A percentile compares a stretch with the other conserved stretches of the same genome.
These are phyloP conservation scores for Zygosaccharomyces gambellarensis DNA, from an alignment of 805 yeast species.

Conservation along the genomic window DNA sequence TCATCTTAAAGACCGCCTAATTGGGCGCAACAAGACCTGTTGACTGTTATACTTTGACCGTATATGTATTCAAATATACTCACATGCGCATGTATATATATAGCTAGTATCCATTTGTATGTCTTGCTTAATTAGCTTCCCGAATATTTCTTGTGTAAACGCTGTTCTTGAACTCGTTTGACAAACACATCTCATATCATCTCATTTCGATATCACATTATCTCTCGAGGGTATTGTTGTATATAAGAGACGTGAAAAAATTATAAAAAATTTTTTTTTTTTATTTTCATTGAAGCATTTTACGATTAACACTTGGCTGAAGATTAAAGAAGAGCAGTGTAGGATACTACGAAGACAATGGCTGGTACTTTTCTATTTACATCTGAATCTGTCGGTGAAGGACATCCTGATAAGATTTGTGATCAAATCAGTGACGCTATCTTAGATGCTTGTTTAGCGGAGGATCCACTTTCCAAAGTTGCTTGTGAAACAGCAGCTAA, in stretches of 20 bases:
- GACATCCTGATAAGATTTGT: conserved; percentile 94
- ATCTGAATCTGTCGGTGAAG: conserved; percentile 90
- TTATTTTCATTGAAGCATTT: background rate
- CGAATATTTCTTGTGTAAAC: background rate
- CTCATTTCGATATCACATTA: background rate
- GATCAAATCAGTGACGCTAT: conserved; percentile 99
- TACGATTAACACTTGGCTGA: background rate
- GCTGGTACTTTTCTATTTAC: conserved; percentile 58
- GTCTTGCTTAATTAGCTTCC: too few relatives aligned
- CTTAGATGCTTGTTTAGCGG: conserved; percentile 92
- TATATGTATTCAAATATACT: background rate
- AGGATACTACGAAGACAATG: conserved; percentile 8
- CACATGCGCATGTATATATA: background rate
- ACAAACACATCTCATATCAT: background rate
- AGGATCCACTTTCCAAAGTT: conserved; percentile 95
- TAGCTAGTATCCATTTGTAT: background rate
- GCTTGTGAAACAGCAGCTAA: conserved; percentile 99
- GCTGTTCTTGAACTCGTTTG: background rate
- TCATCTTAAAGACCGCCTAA: background rate
- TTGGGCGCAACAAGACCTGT: background rate
- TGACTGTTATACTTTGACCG: background rate
- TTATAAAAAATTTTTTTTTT: background rate
- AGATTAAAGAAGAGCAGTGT: background rate
- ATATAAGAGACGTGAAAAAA: conserved; percentile 4
- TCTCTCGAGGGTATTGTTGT: background rate